Conservation (phyloP, 2,329 filamentous ascomycete species). For the Cadophora gregata region DNA sequence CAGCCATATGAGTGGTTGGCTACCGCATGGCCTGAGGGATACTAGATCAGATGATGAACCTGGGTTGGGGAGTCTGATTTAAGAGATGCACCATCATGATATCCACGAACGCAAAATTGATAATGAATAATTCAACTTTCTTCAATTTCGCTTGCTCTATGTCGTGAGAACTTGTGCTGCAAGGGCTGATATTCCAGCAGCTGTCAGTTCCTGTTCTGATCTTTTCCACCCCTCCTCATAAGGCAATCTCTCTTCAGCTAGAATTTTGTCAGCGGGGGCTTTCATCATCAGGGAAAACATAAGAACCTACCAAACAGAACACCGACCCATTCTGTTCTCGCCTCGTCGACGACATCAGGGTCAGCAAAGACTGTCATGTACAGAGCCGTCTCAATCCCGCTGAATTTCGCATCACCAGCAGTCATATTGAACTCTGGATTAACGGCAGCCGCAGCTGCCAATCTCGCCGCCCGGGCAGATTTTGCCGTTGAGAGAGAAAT, state of each 20-base stretch:
- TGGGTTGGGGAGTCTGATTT: background rate
- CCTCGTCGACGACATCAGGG: background rate
- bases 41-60: background rate
- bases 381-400: conserved; percentile 23
- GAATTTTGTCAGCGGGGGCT: background rate
- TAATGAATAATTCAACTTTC: background rate
- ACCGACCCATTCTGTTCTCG: conserved; percentile 20
- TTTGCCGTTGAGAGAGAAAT: conserved; percentile 22
- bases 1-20: conserved; percentile 2
- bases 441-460: conserved; percentile 1
- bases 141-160: background rate
- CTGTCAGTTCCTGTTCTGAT: conserved; percentile 1
- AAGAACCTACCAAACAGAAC: conserved; percentile 12
- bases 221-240: conserved; percentile 19
- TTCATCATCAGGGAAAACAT: too few species aligned
- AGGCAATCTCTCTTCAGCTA: conserved; percentile 19
- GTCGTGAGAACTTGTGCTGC: conserved; percentile 2
- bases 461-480: conserved; percentile 12
- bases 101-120: background rate
- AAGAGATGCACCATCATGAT: background rate
- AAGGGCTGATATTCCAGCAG: conserved; percentile 2
- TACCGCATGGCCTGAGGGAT: background rate
- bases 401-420: conserved; percentile 1
- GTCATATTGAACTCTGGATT: conserved; percentile 30
- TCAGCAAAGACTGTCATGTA: conserved; percentile 23